A percentile compares a stretch with the other conserved stretches of the same genome.
phyloP scores from a whole-genome alignment of 1,284 basidiomycete genomes.

The Uromyces viciae-fabae region DNA sequence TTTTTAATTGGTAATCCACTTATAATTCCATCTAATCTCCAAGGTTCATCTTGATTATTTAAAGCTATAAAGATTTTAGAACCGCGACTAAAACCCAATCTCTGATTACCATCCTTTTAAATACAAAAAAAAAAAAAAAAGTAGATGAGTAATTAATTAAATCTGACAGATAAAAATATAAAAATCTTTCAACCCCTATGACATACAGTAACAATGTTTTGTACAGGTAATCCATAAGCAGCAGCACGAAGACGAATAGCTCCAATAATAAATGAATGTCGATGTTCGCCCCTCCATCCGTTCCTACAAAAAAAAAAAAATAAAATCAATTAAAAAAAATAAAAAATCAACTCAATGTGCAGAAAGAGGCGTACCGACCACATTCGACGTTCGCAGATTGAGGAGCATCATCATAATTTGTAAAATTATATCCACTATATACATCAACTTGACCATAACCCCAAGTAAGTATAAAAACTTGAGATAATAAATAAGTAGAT shows the following conservation, averaged over 20 bases:
- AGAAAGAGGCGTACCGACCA: constrained; percentile 12
- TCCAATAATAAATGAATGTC: constrained; percentile 26
- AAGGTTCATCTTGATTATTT: constrained; percentile 25
- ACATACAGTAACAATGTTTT: constrained; percentile 37
- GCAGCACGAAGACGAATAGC: constrained; percentile 25
- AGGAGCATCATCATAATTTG: constrained; percentile 32
- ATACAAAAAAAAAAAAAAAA: neutral
- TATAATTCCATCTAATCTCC: neutral
- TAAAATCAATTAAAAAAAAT: neutral
- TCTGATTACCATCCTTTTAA: constrained; percentile 23
- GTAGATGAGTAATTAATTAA: neutral
- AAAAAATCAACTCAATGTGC: neutral
- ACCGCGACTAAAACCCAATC: constrained; percentile 19
- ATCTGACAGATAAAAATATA: too few species aligned
- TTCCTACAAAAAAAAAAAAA: neutral
- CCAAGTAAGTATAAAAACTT: constrained; percentile 32
- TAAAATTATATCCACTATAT: constrained; percentile 38
- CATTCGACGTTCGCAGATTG: constrained; percentile 3
- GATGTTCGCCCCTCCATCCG: constrained; percentile 42
- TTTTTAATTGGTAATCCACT: neutral
- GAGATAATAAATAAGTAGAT: constrained; percentile 2
- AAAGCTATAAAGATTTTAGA: constrained; percentile 30
- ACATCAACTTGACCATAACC: constrained; percentile 37
- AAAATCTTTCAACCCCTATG: neutral
- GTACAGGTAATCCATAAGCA: neutral